phyloP scores from a whole-genome alignment of 805 yeast species.

The Metschnikowia rubicola region DNA sequence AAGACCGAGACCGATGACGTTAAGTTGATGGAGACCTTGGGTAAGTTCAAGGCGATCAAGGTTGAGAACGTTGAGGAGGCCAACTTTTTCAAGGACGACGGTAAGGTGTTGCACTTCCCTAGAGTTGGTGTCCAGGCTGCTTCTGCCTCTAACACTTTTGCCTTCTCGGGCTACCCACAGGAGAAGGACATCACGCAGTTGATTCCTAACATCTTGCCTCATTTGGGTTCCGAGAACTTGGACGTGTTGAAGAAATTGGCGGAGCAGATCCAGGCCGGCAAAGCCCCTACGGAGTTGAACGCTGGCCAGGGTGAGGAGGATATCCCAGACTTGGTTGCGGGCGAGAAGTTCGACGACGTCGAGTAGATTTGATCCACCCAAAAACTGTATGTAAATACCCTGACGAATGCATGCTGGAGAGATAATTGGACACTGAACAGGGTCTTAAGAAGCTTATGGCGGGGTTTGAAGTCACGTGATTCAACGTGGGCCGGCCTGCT shows the following conservation, averaged over 20 bases:
- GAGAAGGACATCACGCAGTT: slow-evolving; percentile 89
- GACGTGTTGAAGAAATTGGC: slow-evolving; percentile 87
- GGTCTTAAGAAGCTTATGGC: background rate
- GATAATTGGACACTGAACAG: background rate
- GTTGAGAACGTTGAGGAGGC: slow-evolving; percentile 93
- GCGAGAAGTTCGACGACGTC: slow-evolving; percentile 76
- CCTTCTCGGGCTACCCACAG: slow-evolving; percentile 92
- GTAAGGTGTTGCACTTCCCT: slow-evolving; percentile 92
- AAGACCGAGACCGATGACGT: slow-evolving; percentile 81
- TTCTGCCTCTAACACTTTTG: slow-evolving; percentile 84
- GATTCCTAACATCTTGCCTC: slow-evolving; percentile 91
- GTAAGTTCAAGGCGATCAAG: slow-evolving; percentile 85
- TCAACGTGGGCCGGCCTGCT: too few species aligned
- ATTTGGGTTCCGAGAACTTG: slow-evolving; percentile 93
- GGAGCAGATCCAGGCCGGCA: slow-evolving; percentile 72
- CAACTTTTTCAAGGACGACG: slow-evolving; percentile 95
- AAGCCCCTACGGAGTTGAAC: slow-evolving; percentile 45
- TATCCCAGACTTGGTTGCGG: slow-evolving; percentile 80
- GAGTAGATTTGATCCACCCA: slow-evolving; percentile 25
- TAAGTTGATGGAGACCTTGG: slow-evolving; percentile 84
- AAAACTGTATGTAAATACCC: slow-evolving; percentile 10
- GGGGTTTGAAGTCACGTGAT: background rate
- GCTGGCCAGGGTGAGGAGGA: slow-evolving; percentile 50
- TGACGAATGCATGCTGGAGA: slow-evolving; percentile 12
- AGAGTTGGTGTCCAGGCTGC: slow-evolving; percentile 96